A percentile compares a stretch with the other conserved stretches of the same genome.
phyloP scores from a whole-genome alignment of 1,284 basidiomycete species.

The Cutaneotrichosporon cavernicola region DNA sequence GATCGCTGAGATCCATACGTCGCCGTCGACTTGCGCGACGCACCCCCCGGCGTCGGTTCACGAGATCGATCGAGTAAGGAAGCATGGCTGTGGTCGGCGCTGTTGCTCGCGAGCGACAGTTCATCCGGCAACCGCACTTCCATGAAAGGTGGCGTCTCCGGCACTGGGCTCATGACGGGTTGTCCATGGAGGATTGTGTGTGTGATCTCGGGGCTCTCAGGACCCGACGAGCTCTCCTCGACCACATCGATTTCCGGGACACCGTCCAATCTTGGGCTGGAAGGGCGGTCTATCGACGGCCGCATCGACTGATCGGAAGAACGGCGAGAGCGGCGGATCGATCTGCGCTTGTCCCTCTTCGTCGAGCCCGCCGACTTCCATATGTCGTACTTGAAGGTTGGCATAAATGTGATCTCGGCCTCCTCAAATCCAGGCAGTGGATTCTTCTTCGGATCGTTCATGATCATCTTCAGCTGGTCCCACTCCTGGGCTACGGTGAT shows the following conservation, averaged over 20 bases:
- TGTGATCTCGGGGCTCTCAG: constrained; percentile 10
- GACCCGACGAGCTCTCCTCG: constrained; percentile 9
- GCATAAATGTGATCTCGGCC: constrained; percentile 55
- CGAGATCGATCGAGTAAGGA: neutral
- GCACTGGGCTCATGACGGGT: constrained; percentile 1
- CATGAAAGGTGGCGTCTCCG: neutral
- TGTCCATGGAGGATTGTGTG: neutral
- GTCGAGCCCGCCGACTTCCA: constrained; percentile 54
- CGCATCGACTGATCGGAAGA: constrained; percentile 23
- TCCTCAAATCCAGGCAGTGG: constrained; percentile 56
- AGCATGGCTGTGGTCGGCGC: neutral
- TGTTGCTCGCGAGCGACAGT: neutral
- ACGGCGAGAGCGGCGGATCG: constrained; percentile 26
- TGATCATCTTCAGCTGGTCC: constrained; percentile 57
- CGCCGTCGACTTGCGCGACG: constrained; percentile 8
- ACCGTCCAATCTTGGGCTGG: constrained; percentile 7
- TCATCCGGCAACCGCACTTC: neutral
- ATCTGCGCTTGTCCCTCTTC: constrained; percentile 39
- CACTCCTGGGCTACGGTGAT: constrained; percentile 55
- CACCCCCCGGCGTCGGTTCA: neutral
- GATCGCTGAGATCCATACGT: neutral
- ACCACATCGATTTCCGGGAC: constrained; percentile 23
- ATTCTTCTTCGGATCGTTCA: constrained; percentile 48
- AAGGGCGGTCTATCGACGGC: constrained; percentile 10
- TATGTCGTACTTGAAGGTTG: constrained; percentile 58